Evolutionary conservation across 2,329 filamentous ascomycete genomes (phyloP).

Genomic region (Beauveria scarabaeidicola): DNA sequence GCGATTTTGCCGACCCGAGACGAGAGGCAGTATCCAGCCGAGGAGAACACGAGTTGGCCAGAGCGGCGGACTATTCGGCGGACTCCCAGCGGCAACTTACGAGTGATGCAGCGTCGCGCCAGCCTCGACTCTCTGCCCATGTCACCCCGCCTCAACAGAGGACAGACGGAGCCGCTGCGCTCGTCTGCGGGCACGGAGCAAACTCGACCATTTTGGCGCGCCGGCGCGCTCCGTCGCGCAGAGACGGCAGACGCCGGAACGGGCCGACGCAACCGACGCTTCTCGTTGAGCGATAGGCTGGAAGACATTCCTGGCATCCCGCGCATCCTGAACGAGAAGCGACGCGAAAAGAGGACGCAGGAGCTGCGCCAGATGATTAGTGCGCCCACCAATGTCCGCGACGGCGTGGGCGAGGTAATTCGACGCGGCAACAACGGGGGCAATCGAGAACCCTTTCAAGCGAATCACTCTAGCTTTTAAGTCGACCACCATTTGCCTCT

Average conservation of each 20-base stretch:
- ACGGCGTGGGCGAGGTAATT: conserved; percentile 50
- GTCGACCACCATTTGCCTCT: not conserved
- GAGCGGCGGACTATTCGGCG: conserved; percentile 51
- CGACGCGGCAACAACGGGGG: conserved; percentile 27
- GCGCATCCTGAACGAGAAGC: conserved; percentile 47
- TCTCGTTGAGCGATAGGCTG: conserved; percentile 38
- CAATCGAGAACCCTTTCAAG: not conserved
- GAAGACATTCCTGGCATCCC: conserved; percentile 46
- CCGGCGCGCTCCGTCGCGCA: conserved; percentile 24
- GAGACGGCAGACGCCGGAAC: conserved; percentile 19
- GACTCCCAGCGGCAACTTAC: conserved; percentile 50
- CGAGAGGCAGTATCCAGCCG: conserved; percentile 20
- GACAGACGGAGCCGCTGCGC: conserved; percentile 22
- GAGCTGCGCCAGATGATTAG: conserved; percentile 54
- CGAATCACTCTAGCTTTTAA: not conserved
- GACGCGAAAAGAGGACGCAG: conserved; percentile 49
- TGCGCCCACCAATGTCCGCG: conserved; percentile 47
- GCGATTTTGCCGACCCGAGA: conserved; percentile 47
- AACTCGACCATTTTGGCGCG: conserved; percentile 16
- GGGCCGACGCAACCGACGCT: conserved; percentile 18
- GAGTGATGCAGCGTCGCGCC: conserved; percentile 46
- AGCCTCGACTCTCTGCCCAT: conserved; percentile 35
- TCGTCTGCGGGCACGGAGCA: conserved; percentile 11
- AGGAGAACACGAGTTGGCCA: conserved; percentile 27
- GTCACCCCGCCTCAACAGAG: conserved; percentile 21